These are phyloP conservation scores for Mortierella sp. DNA, from an alignment of 371 early-diverging fungal species.

Conservation along the genomic window DNA sequence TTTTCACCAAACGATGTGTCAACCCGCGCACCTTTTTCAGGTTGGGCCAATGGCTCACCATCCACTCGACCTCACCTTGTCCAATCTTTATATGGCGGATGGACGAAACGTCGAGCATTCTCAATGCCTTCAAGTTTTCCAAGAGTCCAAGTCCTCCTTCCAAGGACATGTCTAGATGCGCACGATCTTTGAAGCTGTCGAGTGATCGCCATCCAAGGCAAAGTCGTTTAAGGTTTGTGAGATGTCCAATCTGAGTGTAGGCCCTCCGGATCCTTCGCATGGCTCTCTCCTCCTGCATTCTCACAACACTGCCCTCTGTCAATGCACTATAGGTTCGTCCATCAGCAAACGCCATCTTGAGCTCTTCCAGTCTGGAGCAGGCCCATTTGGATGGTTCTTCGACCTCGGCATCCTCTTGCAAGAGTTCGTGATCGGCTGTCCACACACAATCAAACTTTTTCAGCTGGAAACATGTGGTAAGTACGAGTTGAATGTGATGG, in stretches of 20 bases:
- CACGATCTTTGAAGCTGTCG: neutral
- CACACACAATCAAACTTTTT: neutral
- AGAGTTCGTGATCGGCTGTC: neutral
- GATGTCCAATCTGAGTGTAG: neutral
- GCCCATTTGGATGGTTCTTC: neutral
- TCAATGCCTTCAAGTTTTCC: slow-evolving; percentile 1
- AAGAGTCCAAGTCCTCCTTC: neutral
- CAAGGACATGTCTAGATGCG: neutral
- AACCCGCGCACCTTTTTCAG: too few species aligned
- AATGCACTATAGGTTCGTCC: too few species aligned
- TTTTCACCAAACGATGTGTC: too few species aligned
- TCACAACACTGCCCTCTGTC: too few species aligned
- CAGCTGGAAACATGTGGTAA: neutral
- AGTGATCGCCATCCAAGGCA: neutral
- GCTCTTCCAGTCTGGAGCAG: neutral
- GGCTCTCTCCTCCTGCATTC: neutral
- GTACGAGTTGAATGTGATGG: neutral
- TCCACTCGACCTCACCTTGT: neutral
- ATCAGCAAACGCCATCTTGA: too few species aligned
- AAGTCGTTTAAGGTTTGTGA: neutral
- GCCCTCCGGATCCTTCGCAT: neutral
- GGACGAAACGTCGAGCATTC: neutral
- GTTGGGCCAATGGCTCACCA: too few species aligned
- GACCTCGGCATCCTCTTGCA: neutral
- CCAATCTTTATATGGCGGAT: neutral